phyloP scores from a whole-genome alignment of 176 grass and related monocot species.

The Carex kokanica region DNA sequence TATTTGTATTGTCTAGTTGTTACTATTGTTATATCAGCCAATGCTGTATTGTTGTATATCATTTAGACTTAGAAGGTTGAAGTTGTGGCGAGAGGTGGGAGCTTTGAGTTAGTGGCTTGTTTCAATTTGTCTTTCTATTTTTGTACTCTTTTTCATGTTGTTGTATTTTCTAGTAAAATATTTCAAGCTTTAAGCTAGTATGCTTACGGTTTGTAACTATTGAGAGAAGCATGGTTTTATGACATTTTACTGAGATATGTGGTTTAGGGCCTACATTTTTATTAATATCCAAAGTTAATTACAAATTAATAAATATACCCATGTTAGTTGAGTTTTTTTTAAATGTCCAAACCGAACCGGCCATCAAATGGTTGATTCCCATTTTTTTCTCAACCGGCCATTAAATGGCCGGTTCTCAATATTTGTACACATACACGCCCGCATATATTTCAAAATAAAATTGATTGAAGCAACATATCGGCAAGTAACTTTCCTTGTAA shows the following conservation, averaged over 20 bases:
- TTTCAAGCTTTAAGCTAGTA: constrained; percentile 5
- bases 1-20: constrained; percentile 22
- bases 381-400: too few species aligned
- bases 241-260: neutral
- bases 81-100: neutral
- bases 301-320: too few species aligned
- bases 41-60: constrained; percentile 29
- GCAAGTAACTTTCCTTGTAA: too few species aligned
- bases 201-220: neutral
- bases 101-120: constrained; percentile 20
- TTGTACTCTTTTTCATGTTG: constrained; percentile 4
- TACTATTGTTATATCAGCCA: constrained; percentile 21
- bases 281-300: too few species aligned
- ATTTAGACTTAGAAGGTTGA: constrained; percentile 31
- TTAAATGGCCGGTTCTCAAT: too few species aligned
- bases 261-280: too few species aligned
- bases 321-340: too few species aligned
- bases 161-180: constrained; percentile 20
- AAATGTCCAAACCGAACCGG: too few species aligned
- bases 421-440: too few species aligned
- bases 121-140: constrained; percentile 8
- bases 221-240: neutral
- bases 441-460: too few species aligned
- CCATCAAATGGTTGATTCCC: too few species aligned
- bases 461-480: too few species aligned